These are phyloP conservation scores for Calycina herbarum DNA, from an alignment of 2,329 filamentous ascomycete genomes.

Conservation along the genomic window DNA sequence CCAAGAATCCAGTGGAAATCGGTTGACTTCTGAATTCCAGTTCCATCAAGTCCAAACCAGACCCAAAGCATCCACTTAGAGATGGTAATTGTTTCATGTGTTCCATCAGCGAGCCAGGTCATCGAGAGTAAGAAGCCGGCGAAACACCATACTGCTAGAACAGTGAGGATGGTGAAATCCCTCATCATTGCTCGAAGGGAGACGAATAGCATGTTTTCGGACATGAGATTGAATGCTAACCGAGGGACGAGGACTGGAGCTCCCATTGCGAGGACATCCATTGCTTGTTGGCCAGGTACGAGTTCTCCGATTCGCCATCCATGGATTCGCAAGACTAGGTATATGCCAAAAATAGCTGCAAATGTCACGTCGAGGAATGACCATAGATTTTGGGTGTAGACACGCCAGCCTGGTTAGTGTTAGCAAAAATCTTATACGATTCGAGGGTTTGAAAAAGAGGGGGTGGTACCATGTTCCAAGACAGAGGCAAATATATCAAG, in stretches of 20 bases:
- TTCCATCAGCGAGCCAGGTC: slow-evolving; percentile 71
- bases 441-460: too few species aligned
- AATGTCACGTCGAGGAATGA: slow-evolving; percentile 83
- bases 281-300: slow-evolving; percentile 61
- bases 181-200: slow-evolving; percentile 82
- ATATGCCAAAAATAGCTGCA: slow-evolving; percentile 67
- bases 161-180: slow-evolving; percentile 76
- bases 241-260: slow-evolving; percentile 77
- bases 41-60: slow-evolving; percentile 80
- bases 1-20: slow-evolving; percentile 80
- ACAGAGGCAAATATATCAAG: slow-evolving; percentile 31
- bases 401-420: slow-evolving; percentile 55
- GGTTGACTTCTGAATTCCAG: slow-evolving; percentile 53
- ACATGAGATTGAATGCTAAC: slow-evolving; percentile 78
- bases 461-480: slow-evolving; percentile 40
- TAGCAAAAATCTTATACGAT: not conserved
- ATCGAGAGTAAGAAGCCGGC: slow-evolving; percentile 78
- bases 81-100: slow-evolving; percentile 66
- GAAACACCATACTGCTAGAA: slow-evolving; percentile 80
- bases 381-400: slow-evolving; percentile 87
- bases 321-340: slow-evolving; percentile 67
- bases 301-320: slow-evolving; percentile 54
- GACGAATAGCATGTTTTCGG: slow-evolving; percentile 81
- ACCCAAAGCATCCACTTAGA: slow-evolving; percentile 93
- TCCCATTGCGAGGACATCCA: slow-evolving; percentile 77